Evolutionary conservation across 768 basidiomycete genomes (phyloP), one percentile per base, ranked within the genome.

Genomic region (Amanita jacksonii): DNA sequence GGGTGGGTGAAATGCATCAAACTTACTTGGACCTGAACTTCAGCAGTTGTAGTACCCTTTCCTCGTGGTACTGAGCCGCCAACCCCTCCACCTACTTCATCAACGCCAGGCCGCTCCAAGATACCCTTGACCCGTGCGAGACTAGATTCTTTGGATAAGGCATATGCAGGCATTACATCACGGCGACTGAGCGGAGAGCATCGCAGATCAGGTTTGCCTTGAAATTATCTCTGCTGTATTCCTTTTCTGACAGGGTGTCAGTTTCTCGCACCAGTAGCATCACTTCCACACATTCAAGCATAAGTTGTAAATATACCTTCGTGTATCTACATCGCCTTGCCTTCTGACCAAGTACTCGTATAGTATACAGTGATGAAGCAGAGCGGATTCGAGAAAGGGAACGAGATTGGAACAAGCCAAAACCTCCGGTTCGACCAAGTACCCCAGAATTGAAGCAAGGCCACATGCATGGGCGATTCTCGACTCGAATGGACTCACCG

Each of bases 391-490:
- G 60, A 38, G 69, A 73, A 41, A 72, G 63, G 27, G 74, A 77
- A 54, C 66, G 66, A 37, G 65, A 65, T 34, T 70, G 76, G 77
- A 73, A 72, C 47, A 56, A 52, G 38, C 55, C 49, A 18, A 48
- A 42, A 38, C 41, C 54, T 42, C 51, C 47, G 22, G 39, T 39
- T 24, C 51, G 49, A 33, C 33, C 53, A 16, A 45, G 36, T 38
- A 51, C 54, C 24, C 53, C 56, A n/a, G 53, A 61, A 16, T 43
- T 52, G 20, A 51, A 51, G 13, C 51, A 53, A 33, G 47, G 49
- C 24, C 51, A 52, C 18, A 46, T 47, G n/a, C 54, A 54, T 41
- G 49, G 47, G 18, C 50, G 36, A 19, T 45, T 45, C 36, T 45
- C 44, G 7, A 38, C 37, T 22, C 35, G 44, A 31, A 38, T 38